A percentile compares a stretch with the other conserved stretches of the same genome.
These are phyloP conservation scores for Collybia sordida DNA, from an alignment of 768 basidiomycete species.

Conservation along the genomic window DNA sequence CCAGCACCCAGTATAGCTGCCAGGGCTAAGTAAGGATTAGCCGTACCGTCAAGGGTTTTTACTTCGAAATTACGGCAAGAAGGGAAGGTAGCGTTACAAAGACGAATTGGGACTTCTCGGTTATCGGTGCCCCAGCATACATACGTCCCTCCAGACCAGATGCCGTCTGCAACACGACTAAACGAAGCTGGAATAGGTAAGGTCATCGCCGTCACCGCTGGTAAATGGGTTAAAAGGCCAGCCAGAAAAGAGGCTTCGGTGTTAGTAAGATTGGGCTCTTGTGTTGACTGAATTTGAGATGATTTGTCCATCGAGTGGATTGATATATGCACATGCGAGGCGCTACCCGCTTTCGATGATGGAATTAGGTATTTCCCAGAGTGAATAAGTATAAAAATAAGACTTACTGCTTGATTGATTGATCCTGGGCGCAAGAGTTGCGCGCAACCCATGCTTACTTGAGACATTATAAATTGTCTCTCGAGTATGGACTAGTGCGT, in stretches of 20 bases:
- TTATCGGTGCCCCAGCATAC: conserved; percentile 70
- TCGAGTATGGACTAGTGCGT: conserved; percentile 63
- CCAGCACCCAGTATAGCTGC: conserved; percentile 59
- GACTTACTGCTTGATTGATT: background rate
- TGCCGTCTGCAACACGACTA: conserved; percentile 59
- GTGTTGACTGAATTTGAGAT: conserved; percentile 11
- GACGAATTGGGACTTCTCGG: conserved; percentile 62
- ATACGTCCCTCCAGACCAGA: conserved; percentile 73
- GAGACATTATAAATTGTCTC: conserved; percentile 71
- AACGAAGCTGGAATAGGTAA: conserved; percentile 64
- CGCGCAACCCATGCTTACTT: conserved; percentile 59
- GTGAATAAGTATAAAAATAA: too few species aligned
- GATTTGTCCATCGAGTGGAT: conserved; percentile 38
- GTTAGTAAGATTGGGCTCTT: conserved; percentile 30
- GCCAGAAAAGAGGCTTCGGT: conserved; percentile 60
- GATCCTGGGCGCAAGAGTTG: conserved; percentile 62
- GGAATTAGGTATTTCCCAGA: conserved; percentile 6
- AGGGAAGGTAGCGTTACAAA: conserved; percentile 48
- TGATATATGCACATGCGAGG: conserved; percentile 66
- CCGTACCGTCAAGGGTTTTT: conserved; percentile 59
- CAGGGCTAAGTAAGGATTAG: conserved; percentile 60
- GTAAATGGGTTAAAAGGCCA: conserved; percentile 56
- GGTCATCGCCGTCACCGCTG: conserved; percentile 56
- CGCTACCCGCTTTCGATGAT: conserved; percentile 40
- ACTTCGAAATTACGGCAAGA: conserved; percentile 64